Evolutionary conservation across 257 asterid species (phyloP).

Genomic region (Solanum paucissectum): DNA sequence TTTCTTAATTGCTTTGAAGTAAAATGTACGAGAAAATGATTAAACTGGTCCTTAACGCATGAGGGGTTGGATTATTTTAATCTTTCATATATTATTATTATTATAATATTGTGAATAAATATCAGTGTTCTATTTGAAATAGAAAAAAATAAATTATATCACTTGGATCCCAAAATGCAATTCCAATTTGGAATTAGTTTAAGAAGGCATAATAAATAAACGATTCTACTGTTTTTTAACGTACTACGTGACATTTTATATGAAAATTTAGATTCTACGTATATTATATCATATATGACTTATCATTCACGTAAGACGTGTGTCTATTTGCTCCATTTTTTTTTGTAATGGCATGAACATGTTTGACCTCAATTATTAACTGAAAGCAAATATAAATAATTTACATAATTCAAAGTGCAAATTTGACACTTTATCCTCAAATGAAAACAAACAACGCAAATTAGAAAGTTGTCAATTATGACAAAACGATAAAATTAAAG

Average conservation of each 20-base stretch:
- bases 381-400: neutral
- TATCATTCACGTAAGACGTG: too few species aligned
- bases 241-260: too few species aligned
- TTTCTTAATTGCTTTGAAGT: neutral
- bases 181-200: neutral
- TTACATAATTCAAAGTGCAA: neutral
- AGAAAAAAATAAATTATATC: neutral
- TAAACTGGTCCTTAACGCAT: neutral
- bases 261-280: too few species aligned
- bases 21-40: neutral
- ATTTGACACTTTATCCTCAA: neutral
- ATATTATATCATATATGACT: too few species aligned
- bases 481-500: neutral
- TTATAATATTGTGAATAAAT: neutral
- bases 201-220: neutral
- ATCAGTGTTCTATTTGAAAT: neutral
- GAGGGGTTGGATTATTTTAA: neutral
- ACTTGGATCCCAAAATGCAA: neutral
- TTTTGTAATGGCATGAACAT: neutral
- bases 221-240: too few species aligned
- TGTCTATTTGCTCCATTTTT: too few species aligned
- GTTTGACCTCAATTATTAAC: neutral
- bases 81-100: neutral
- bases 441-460: neutral
- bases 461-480: neutral